These are phyloP conservation scores for Bertia moriformis DNA, from an alignment of 2,329 filamentous ascomycete species.

Conservation along the genomic window DNA sequence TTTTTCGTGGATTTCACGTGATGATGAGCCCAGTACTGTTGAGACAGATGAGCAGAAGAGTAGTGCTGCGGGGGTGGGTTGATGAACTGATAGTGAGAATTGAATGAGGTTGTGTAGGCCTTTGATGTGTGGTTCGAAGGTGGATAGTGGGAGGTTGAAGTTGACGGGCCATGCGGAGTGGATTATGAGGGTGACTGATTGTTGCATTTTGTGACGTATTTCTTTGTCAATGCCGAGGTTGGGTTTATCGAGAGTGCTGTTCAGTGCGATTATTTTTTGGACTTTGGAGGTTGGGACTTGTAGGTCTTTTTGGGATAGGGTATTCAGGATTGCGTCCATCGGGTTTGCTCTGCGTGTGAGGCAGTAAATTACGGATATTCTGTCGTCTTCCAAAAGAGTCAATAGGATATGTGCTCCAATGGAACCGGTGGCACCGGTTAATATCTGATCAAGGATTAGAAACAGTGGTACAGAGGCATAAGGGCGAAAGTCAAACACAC, in stretches of 20 bases:
- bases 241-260: neutral
- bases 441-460: neutral
- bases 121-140: slow-evolving; percentile 27
- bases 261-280: neutral
- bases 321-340: neutral
- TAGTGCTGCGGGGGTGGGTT: slow-evolving; percentile 15
- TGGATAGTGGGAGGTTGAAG: slow-evolving; percentile 30
- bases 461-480: neutral
- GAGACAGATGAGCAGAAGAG: slow-evolving; percentile 36
- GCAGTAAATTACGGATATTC: neutral
- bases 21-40: slow-evolving; percentile 15
- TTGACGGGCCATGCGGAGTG: slow-evolving; percentile 41
- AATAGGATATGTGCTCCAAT: neutral
- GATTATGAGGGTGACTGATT: slow-evolving; percentile 26
- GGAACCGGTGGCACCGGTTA: neutral
- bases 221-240: slow-evolving; percentile 10
- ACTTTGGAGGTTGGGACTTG: neutral
- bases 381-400: neutral
- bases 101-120: slow-evolving; percentile 27
- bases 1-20: slow-evolving; percentile 1
- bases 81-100: slow-evolving; percentile 22
- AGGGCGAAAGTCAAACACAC: neutral
- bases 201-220: slow-evolving; percentile 19
- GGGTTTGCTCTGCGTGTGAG: neutral
- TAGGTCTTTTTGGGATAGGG: neutral